These are phyloP conservation scores for Rhodofomes roseus DNA, from an alignment of 1,284 basidiomycete genomes.

Conservation along the genomic window DNA sequence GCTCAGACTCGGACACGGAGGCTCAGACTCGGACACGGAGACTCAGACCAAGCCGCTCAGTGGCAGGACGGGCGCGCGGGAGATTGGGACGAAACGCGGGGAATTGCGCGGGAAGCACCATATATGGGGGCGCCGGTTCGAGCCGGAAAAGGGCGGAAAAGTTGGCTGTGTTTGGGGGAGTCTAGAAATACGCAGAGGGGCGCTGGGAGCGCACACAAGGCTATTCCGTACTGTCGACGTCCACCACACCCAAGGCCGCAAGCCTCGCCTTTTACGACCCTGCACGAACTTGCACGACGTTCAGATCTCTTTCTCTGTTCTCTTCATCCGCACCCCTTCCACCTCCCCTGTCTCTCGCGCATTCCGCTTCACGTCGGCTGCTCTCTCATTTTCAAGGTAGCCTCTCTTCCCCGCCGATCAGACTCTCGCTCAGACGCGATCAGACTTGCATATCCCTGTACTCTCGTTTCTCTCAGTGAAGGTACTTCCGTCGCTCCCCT, in stretches of 20 bases:
- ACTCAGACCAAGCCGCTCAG: neutral
- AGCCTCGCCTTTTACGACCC: slow-evolving; percentile 58
- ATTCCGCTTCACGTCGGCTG: slow-evolving; percentile 14
- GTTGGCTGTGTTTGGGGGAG: slow-evolving; percentile 21
- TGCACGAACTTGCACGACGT: slow-evolving; percentile 65
- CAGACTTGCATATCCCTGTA: slow-evolving; percentile 22
- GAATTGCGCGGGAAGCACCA: neutral
- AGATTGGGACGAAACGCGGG: neutral
- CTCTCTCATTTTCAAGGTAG: slow-evolving; percentile 29
- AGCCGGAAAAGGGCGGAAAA: slow-evolving; percentile 15
- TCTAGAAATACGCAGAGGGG: slow-evolving; percentile 25
- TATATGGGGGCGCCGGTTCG: neutral
- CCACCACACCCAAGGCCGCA: slow-evolving; percentile 24
- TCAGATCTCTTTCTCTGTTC: slow-evolving; percentile 35
- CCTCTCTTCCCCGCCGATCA: slow-evolving; percentile 10
- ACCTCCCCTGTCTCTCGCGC: slow-evolving; percentile 14
- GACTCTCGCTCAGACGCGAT: slow-evolving; percentile 4
- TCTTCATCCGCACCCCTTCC: slow-evolving; percentile 19
- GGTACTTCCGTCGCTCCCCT: slow-evolving; percentile 3
- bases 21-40: neutral
- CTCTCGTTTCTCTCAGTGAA: slow-evolving; percentile 23
- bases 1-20: neutral
- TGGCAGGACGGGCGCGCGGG: neutral
- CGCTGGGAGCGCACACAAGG: slow-evolving; percentile 19
- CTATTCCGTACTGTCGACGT: slow-evolving; percentile 29